phyloP scores from a whole-genome alignment of 306 rosid genomes.

The Vachellia pachyceras region DNA sequence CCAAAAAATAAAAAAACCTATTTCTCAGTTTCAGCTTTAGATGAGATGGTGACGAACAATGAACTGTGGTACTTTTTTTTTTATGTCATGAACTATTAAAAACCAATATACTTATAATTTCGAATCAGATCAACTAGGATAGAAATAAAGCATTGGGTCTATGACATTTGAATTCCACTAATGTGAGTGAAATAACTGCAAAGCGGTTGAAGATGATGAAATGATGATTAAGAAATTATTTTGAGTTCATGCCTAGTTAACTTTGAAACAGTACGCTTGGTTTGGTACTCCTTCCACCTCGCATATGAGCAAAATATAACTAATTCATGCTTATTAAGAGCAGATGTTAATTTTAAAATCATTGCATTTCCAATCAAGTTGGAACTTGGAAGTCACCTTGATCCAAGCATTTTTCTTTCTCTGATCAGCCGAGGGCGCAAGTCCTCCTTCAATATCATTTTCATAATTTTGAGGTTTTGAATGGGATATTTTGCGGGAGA shows the following conservation, averaged over 20 bases:
- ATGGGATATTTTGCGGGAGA: too few species aligned
- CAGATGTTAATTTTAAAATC: not conserved
- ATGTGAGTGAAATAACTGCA: not conserved
- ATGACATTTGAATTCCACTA: not conserved
- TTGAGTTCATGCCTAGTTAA: not conserved
- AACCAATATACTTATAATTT: too few species aligned
- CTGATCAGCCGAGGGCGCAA: not conserved
- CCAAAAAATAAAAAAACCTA: too few species aligned
- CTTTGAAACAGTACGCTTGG: not conserved
- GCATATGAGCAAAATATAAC: not conserved
- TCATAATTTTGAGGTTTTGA: not conserved
- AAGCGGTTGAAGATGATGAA: not conserved
- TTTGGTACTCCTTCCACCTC: not conserved
- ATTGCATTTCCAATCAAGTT: not conserved
- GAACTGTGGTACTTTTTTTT: not conserved
- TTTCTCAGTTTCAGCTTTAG: not conserved
- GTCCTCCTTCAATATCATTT: not conserved
- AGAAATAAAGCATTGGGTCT: too few species aligned
- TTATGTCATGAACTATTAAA: not conserved
- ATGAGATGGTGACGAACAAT: not conserved
- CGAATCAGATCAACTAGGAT: too few species aligned
- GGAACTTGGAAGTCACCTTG: too few species aligned
- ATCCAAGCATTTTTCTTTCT: not conserved
- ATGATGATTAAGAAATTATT: not conserved
- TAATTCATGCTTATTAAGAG: not conserved